Base-by-base conservation (phyloP, 257 asterid species). In the Striga asiatica region DNA sequence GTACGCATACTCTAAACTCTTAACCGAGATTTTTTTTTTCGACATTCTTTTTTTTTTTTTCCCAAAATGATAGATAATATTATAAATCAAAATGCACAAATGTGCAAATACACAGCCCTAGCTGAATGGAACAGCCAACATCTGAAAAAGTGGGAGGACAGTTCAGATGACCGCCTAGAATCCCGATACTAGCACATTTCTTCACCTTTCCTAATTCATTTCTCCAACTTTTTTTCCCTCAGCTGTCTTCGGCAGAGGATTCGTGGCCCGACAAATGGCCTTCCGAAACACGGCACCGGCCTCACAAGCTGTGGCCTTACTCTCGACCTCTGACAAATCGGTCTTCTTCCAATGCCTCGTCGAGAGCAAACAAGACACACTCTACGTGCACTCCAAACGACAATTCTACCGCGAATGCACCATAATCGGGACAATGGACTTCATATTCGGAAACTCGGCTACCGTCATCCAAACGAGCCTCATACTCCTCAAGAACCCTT, bases 321-420 rank as follows among this genome's bases (percentile, higher is more conserved):
- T 62, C 11, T 55, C 73, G 4, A 45, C 58, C 0, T 61, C 70
- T 0, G 82, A 76, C 34, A 58, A 17, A 17, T 70, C 76, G 0
- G 78, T 72, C 6, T 66, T 57, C 67, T 72, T 58, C 32, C 43
- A 43, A 0, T 76, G 82, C 54, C 61, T 47, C n/a, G 35, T 69
- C 2, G 74, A 72, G 18, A 72, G 74, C 35, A 68, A 52, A 18
- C 82, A 76, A 35, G 81, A 76, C 69, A 65, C 76, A 3, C 68
- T 76, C 14, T 66, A 18, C 28, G 61, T 45, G 11, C 69, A 61
- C 42, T 45, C 69, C 7, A 57, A 54, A 3, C 66, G 76, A 27
- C 78, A 76, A 31, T 72, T 72, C 60, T 72, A 39, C 50, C 60
- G 69, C 21, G 66, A 67, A 28, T 76, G 76, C 64, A 16, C 56